Conservation (phyloP, 2,329 filamentous ascomycete species). For the Colletotrichum sp. region DNA sequence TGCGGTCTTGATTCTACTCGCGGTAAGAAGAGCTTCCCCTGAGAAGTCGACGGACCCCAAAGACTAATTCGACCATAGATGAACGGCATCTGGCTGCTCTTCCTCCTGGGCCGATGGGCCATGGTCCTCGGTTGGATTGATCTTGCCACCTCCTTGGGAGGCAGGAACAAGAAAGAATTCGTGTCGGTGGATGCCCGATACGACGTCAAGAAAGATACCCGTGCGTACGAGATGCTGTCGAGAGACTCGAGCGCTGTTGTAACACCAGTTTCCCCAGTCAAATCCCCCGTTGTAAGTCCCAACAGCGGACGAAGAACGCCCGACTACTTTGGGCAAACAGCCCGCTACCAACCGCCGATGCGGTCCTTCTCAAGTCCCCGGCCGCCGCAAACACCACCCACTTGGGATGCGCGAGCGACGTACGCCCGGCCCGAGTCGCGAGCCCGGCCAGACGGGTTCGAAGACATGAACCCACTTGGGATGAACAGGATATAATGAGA, state of each 20-base stretch:
- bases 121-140: conserved; percentile 87
- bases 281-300: conserved; percentile 32
- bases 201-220: conserved; percentile 65
- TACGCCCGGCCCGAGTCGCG: conserved; percentile 35
- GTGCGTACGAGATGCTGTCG: conserved; percentile 83
- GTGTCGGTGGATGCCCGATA: conserved; percentile 82
- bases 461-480: conserved; percentile 57
- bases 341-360: conserved; percentile 58
- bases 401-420: conserved; percentile 49
- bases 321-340: conserved; percentile 62
- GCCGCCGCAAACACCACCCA: conserved; percentile 43
- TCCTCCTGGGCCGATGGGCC: conserved; percentile 82
- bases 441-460: conserved; percentile 31
- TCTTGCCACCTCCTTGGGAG: conserved; percentile 56
- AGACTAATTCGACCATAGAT: conserved; percentile 51
- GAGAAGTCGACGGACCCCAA: neutral
- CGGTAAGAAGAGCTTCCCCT: conserved; percentile 57
- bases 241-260: conserved; percentile 59
- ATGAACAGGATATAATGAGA: conserved; percentile 58
- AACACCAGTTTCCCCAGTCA: conserved; percentile 53
- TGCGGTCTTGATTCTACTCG: conserved; percentile 82
- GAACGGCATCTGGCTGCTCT: conserved; percentile 83
- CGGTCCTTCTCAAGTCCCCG: conserved; percentile 63
- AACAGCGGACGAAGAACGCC: conserved; percentile 50
- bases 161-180: conserved; percentile 74